A percentile compares a stretch with the other conserved stretches of the same genome.
Evolutionary conservation across 306 rosid species (phyloP).

Genomic region (Rosa multiflora): DNA sequence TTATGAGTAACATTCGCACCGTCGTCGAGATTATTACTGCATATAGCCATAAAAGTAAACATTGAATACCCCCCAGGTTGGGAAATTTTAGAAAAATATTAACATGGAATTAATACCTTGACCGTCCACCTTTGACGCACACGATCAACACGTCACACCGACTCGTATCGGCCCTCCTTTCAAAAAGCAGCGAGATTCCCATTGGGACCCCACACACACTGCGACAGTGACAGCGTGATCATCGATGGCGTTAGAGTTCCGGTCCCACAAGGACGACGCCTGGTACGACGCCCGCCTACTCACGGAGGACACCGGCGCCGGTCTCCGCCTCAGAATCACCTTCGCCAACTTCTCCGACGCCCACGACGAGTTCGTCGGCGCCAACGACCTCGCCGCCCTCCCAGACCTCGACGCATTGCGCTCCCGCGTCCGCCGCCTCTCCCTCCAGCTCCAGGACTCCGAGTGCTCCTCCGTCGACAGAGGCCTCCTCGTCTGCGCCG

Average conservation of each 20-base stretch:
- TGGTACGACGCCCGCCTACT: conserved; percentile 36
- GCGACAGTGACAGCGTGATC: background rate
- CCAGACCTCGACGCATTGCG: conserved; percentile 21
- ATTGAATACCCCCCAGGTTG: no score
- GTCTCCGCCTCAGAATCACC: conserved; percentile 22
- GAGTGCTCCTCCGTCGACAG: conserved; percentile 31
- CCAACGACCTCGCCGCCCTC: conserved; percentile 9
- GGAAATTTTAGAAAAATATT: no score
- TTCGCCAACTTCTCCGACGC: conserved; percentile 24
- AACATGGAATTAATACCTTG: no score
- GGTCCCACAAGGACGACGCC: conserved; percentile 31
- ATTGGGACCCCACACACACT: background rate
- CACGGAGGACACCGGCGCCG: conserved; percentile 11
- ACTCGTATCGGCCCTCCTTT: no score
- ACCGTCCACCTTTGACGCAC: background rate
- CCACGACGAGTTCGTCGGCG: conserved; percentile 15
- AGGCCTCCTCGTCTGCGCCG: conserved; percentile 43
- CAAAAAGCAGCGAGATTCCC: background rate
- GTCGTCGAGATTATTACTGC: no score
- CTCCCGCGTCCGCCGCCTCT: conserved; percentile 33
- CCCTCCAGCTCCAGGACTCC: conserved; percentile 46
- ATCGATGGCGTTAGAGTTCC: conserved; percentile 30
- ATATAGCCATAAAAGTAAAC: no score
- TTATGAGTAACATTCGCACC: no score
- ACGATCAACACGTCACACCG: background rate